Base-by-base conservation (phyloP, 2,329 filamentous ascomycete species). In the Sporothrix protearum region DNA sequence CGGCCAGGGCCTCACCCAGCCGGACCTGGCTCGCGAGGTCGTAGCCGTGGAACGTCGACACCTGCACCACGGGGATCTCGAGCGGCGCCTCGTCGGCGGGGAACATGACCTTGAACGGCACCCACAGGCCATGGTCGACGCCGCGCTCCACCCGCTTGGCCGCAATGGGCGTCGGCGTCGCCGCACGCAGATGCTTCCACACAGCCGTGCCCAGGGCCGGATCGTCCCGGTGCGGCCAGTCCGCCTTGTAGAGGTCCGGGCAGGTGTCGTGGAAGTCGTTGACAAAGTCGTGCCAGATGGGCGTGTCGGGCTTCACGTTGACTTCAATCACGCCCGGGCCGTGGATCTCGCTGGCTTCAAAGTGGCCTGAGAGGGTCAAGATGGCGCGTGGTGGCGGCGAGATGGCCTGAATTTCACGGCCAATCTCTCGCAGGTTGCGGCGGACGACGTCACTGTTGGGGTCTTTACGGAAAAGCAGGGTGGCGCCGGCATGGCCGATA, bases 121-220 rank as follows among this genome's bases (percentile, higher is more conserved):
- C 71, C 71, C 71, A 72, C 4, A 72, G 12, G 36, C 71, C 71
- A n/a, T 72, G 71, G 67, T 72, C 71, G 30, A 72, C 57, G 49
- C 71, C 71, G 36, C 71, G 71, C 67, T 72, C 71, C 5, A 69
- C 71, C 0, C 71, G 30, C 33, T 69, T 72, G 1, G 71, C 71
- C 0, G 36, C 16, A 12, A 72, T 72, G 25, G 63, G 63, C 3
- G 22, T 22, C 2, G 49, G 3, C 2, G 28, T 25, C 5, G 1
- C 3, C 1, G 16, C 45, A 6, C 64, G 9, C 45, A 72, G 12
- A 25, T 72, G 71, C 49, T 69, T 64, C 71, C 71, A 72, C 19
- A 72, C 66, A 10, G 61, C 64, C 12, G 47, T 64, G n/a, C 16
- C 71, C 8, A 72, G 57, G 8, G 45, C 71, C 0, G 71, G 66